phyloP scores from a whole-genome alignment of 2,329 filamentous ascomycete species.

The Ascochyta rabiei region DNA sequence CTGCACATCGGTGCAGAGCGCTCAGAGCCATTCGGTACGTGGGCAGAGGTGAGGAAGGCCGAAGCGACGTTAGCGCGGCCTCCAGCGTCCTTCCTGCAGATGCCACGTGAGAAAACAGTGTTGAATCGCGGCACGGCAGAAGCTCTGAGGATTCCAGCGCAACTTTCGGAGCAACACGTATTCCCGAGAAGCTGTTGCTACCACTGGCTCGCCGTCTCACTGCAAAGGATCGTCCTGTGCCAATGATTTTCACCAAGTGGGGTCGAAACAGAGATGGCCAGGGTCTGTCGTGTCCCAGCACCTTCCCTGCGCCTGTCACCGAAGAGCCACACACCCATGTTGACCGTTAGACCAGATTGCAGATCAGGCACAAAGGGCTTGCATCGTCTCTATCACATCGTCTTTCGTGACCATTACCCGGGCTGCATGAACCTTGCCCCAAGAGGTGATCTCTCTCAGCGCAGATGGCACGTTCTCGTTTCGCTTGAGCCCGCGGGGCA shows the following conservation, averaged over 20 bases:
- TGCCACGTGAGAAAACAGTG: slow-evolving; percentile 14
- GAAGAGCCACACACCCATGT: slow-evolving; percentile 4
- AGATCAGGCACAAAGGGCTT: slow-evolving; percentile 8
- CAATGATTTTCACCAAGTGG: neutral
- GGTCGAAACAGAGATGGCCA: slow-evolving; percentile 5
- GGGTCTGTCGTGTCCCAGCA: slow-evolving; percentile 1
- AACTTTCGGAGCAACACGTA: neutral
- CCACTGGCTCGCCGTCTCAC: neutral
- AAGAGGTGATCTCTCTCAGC: no score
- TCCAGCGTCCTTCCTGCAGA: slow-evolving; percentile 1
- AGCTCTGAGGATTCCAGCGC: slow-evolving; percentile 3
- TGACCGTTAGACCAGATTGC: slow-evolving; percentile 4
- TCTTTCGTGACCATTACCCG: slow-evolving; percentile 1
- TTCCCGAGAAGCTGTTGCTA: neutral
- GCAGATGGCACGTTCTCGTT: neutral
- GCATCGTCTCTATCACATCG: slow-evolving; percentile 1
- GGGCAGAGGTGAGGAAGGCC: neutral
- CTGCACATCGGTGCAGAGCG: neutral
- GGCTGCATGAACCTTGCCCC: neutral
- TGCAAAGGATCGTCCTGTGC: neutral
- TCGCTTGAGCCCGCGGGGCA: neutral
- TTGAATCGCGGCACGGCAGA: slow-evolving; percentile 2
- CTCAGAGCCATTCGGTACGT: neutral
- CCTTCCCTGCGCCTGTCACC: slow-evolving; percentile 5
- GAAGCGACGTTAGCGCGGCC: slow-evolving; percentile 5